Conservation (phyloP, 2,329 filamentous ascomycete species). For the Fonsecaea monophora region DNA sequence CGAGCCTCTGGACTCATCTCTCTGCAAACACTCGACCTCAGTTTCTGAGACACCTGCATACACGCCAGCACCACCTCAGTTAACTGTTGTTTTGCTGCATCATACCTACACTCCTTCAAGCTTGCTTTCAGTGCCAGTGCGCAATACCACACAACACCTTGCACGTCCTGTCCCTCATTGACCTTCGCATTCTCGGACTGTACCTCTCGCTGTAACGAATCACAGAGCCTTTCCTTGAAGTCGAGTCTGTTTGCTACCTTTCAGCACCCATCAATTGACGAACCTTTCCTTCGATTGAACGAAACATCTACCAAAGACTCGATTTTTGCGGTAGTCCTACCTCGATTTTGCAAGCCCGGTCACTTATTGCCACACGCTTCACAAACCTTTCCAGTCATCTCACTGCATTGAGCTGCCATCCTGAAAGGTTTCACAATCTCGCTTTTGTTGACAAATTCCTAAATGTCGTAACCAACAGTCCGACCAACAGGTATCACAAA, state of each 20-base stretch:
- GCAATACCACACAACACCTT: neutral
- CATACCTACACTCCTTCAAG: constrained; percentile 2
- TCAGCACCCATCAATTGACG: neutral
- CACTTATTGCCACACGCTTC: constrained; percentile 28
- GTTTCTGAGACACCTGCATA: constrained; percentile 5
- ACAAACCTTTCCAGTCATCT: constrained; percentile 21
- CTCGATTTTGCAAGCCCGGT: neutral
- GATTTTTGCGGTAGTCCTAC: neutral
- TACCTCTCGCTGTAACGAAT: neutral
- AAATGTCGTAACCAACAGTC: constrained; percentile 26
- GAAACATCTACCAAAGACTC: neutral
- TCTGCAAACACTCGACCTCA: constrained; percentile 11
- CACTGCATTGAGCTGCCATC: constrained; percentile 15
- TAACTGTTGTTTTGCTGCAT: neutral
- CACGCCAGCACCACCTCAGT: neutral
- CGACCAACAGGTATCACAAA: constrained; percentile 25
- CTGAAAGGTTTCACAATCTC: constrained; percentile 26
- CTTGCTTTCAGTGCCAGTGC: neutral
- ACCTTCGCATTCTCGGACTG: constrained; percentile 4
- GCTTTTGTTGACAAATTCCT: constrained; percentile 33
- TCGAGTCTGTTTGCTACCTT: neutral
- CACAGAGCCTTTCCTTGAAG: neutral
- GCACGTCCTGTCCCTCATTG: constrained; percentile 7
- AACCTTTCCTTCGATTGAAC: neutral
- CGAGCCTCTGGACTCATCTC: constrained; percentile 12